Base-by-base conservation (phyloP, 2,329 filamentous ascomycete species). In the Talaromyces rugulosus region DNA sequence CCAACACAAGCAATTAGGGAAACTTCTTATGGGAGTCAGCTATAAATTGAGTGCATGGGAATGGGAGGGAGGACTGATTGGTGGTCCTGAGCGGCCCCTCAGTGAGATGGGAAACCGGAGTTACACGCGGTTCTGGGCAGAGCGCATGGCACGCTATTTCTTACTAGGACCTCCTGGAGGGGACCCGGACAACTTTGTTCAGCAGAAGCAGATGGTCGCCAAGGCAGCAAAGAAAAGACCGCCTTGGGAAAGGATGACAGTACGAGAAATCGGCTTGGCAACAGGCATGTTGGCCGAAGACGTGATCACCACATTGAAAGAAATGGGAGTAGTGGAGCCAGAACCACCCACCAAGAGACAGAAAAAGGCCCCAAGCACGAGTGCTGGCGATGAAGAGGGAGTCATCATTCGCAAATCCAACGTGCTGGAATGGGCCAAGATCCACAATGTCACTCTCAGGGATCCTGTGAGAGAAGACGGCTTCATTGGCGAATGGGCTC, bases 81-180 rank as follows among this genome's bases (percentile, higher is more conserved):
- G 95, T 40, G 94, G 95, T 0, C 95, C 95, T 0, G 95, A 99
- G 79, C 95, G 96, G 74, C 95, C 94, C 9, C 88, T 98, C 52
- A 95, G 90, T 23, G 90, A 94, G 64, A 83, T 96, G 55, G 94
- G 94, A 1, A 85, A 86, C 67, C 89, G 87, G 70, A 92, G 92
- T 3, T 98, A 98, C 77, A 83, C 84, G 68, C 83, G 90, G 5
- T 97, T 90, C 76, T 98, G 94, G 94, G 87, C 89, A 1, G 88
- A 89, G 51, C 91, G 95, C 67, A 87, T 97, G 64, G 88, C 89
- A 5, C 83, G 91, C n/a, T 90, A 78, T 61, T 75, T 87, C 30
- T 72, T 84, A n/a, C 74, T 72, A 53, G 70, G 67, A 11, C 66
- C 74, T 34, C 65, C 69, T 57, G 34, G 68, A 58, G 60, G 64